Conservation (phyloP, 169 alveolate species). For the Besnoitia besnoiti region DNA sequence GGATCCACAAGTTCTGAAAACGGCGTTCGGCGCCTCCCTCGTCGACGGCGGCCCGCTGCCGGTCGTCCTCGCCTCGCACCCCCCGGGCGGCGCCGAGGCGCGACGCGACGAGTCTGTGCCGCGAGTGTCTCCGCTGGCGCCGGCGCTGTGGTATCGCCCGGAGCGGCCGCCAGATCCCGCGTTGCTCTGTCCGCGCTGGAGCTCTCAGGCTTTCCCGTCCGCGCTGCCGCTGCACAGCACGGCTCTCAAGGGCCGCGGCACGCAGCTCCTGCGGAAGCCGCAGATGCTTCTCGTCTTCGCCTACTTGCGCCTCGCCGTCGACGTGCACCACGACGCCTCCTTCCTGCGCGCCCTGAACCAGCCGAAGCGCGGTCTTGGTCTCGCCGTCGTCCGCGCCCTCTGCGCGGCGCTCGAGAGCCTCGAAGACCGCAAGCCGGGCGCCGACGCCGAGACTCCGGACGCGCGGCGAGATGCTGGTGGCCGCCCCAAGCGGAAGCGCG, state of each 20-base stretch:
- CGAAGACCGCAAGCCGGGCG: conserved; percentile 36
- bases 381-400: conserved; percentile 65
- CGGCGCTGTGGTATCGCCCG: conserved; percentile 20
- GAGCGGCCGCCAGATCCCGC: conserved; percentile 58
- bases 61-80: not conserved
- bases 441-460: conserved; percentile 53
- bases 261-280: conserved; percentile 46
- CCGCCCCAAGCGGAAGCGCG: conserved; percentile 49
- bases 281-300: conserved; percentile 68
- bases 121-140: not conserved
- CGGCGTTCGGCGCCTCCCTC: conserved; percentile 4
- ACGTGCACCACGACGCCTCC: conserved; percentile 77
- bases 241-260: conserved; percentile 23
- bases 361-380: conserved; percentile 79
- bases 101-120: not conserved
- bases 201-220: conserved; percentile 10
- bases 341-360: conserved; percentile 78
- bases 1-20: conserved; percentile 67
- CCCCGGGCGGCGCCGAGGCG: not conserved
- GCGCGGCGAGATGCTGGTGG: conserved; percentile 30
- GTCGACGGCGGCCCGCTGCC: not conserved
- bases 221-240: conserved; percentile 54
- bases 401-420: not conserved
- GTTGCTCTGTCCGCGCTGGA: conserved; percentile 14
- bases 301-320: conserved; percentile 77